Evolutionary conservation across 2,329 filamentous ascomycete species (phyloP).

Genomic region (Epichloe brachyelytri): DNA sequence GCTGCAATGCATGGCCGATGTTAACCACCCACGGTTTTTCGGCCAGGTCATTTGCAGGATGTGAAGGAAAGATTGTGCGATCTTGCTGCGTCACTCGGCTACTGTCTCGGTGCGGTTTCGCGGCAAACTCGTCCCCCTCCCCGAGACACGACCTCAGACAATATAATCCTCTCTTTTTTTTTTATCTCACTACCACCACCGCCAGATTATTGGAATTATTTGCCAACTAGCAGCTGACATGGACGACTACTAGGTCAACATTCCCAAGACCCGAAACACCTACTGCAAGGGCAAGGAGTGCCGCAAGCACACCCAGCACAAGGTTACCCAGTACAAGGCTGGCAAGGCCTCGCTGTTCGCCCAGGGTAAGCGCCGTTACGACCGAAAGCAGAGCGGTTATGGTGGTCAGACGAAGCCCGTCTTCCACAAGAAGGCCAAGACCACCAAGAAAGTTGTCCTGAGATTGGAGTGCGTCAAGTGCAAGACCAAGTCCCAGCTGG

Average conservation of each 20-base stretch:
- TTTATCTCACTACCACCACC: neutral
- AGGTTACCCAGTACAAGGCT: constrained; percentile 94
- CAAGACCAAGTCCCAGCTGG: constrained; percentile 97
- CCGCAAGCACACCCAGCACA: constrained; percentile 83
- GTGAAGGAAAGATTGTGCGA: neutral
- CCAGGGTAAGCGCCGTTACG: constrained; percentile 99
- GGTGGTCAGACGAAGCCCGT: constrained; percentile 99
- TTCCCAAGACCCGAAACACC: constrained; percentile 94
- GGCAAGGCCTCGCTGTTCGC: constrained; percentile 93
- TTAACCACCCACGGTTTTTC: neutral
- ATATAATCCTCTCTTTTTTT: neutral
- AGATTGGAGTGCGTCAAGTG: constrained; percentile 93
- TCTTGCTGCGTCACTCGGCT: neutral
- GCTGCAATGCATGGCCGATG: neutral
- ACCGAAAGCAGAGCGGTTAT: constrained; percentile 98
- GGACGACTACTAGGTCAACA: constrained; percentile 61
- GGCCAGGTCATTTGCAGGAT: no score
- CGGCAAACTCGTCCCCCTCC: neutral
- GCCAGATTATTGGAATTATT: neutral
- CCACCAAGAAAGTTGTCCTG: constrained; percentile 99
- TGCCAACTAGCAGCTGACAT: constrained; percentile 3
- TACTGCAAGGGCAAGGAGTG: constrained; percentile 96
- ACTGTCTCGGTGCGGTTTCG: neutral
- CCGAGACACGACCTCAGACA: neutral
- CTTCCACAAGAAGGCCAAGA: constrained; percentile 99